A percentile compares a stretch with the other conserved stretches of the same genome.
These are phyloP conservation scores for Penicillium mononematosum DNA, from an alignment of 495 filamentous ascomycete species.

Conservation along the genomic window DNA sequence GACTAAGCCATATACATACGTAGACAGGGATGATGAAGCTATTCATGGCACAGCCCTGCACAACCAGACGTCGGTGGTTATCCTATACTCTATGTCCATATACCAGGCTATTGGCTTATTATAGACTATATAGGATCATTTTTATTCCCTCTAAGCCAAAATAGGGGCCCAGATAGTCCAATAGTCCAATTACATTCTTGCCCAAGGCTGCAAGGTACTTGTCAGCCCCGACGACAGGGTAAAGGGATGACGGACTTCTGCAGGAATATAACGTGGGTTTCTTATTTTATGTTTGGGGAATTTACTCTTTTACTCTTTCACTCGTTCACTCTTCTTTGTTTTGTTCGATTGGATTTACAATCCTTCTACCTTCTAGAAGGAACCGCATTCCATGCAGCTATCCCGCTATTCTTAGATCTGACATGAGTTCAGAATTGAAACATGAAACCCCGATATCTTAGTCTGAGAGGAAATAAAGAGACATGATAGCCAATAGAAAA, in stretches of 20 bases:
- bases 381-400: not conserved
- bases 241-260: constrained; percentile 2
- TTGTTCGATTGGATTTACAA: not conserved
- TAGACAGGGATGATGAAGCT: constrained; percentile 5
- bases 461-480: not conserved
- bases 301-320: not conserved
- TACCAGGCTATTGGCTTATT: not conserved
- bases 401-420: constrained; percentile 13
- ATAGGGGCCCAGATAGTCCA: not conserved
- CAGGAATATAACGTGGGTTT: constrained; percentile 28
- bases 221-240: constrained; percentile 6
- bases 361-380: constrained; percentile 10
- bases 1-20: not conserved
- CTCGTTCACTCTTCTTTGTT: not conserved
- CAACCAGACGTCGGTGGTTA: constrained; percentile 8
- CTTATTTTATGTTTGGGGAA: constrained; percentile 25
- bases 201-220: constrained; percentile 6
- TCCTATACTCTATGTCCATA: not conserved
- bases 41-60: constrained; percentile 7
- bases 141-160: not conserved
- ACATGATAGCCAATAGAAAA: not conserved
- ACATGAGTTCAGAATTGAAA: not conserved
- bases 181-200: not conserved
- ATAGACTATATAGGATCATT: not conserved
- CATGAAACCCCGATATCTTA: not conserved